Conservation (phyloP, 177 flowering plant species). For the Vitis hybrid region DNA sequence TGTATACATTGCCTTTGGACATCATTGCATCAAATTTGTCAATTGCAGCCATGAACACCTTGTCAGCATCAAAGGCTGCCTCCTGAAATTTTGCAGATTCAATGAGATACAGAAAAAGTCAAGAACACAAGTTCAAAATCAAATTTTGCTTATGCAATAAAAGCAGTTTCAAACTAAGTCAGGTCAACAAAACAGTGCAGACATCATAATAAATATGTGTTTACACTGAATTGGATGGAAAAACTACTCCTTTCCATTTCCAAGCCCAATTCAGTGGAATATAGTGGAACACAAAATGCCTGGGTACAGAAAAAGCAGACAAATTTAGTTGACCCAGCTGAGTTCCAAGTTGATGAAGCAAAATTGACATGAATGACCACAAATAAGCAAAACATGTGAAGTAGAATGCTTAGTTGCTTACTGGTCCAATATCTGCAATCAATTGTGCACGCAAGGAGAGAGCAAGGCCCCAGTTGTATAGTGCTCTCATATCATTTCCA, state of each 20-base stretch:
- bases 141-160: too few relatives aligned
- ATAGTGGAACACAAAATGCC: background rate
- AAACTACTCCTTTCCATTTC: background rate
- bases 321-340: background rate
- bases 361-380: background rate
- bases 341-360: constrained; percentile 2
- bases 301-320: background rate
- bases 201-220: too few relatives aligned
- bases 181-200: too few relatives aligned
- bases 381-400: constrained; percentile 1
- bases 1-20: constrained; percentile 70
- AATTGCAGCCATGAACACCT: constrained; percentile 85
- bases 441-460: constrained; percentile 87
- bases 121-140: background rate
- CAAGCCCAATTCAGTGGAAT: background rate
- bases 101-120: background rate
- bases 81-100: constrained; percentile 47
- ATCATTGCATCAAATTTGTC: constrained; percentile 96
- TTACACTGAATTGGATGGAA: too few relatives aligned
- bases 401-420: constrained; percentile 34
- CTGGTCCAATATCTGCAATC: constrained; percentile 95
- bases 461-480: constrained; percentile 97
- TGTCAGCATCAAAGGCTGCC: constrained; percentile 89
- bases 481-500: constrained; percentile 74
- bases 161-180: too few relatives aligned